Percentiles rank a stretch among this genome's conserved stretches.
These are phyloP conservation scores for Pseudonitzschia multistriata DNA, from an alignment of 108 stramenopile genomes.

Conservation along the genomic window DNA sequence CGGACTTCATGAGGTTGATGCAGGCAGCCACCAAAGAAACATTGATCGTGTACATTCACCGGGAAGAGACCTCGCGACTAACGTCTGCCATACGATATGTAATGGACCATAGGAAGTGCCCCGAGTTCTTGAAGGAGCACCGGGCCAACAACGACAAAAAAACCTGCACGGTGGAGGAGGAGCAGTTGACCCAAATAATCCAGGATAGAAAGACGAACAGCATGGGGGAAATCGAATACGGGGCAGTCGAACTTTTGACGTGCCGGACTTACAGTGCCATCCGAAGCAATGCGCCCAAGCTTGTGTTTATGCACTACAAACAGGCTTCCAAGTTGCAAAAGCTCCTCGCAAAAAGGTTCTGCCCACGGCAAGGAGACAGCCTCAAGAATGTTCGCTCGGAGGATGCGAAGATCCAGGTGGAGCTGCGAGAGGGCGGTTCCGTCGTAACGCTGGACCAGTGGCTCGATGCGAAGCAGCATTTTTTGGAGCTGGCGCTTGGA, in stretches of 20 bases:
- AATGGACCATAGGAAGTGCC: neutral
- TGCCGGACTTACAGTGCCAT: slow-evolving; percentile 34
- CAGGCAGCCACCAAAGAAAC: neutral
- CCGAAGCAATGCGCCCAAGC: slow-evolving; percentile 33
- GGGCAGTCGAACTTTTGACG: slow-evolving; percentile 4
- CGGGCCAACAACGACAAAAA: neutral
- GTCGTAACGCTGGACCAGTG: neutral
- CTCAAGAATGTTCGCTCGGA: neutral
- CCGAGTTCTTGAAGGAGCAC: neutral
- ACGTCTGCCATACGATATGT: slow-evolving; percentile 26
- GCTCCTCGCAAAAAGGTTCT: slow-evolving; percentile 30
- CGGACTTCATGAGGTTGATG: neutral
- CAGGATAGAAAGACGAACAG: neutral
- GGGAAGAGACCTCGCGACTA: slow-evolving; percentile 36
- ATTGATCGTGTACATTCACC: slow-evolving; percentile 36
- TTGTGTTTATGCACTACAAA: slow-evolving; percentile 40
- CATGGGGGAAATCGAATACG: neutral
- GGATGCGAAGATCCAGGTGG: neutral
- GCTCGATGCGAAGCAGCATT: neutral
- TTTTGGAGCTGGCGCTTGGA: neutral
- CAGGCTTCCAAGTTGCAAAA: slow-evolving; percentile 19
- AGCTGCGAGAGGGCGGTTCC: neutral
- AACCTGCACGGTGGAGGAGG: neutral
- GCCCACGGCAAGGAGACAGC: slow-evolving; percentile 6
- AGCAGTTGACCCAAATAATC: neutral